Conservation (phyloP, 768 basidiomycete genomes). For the Mycena latifolia region DNA sequence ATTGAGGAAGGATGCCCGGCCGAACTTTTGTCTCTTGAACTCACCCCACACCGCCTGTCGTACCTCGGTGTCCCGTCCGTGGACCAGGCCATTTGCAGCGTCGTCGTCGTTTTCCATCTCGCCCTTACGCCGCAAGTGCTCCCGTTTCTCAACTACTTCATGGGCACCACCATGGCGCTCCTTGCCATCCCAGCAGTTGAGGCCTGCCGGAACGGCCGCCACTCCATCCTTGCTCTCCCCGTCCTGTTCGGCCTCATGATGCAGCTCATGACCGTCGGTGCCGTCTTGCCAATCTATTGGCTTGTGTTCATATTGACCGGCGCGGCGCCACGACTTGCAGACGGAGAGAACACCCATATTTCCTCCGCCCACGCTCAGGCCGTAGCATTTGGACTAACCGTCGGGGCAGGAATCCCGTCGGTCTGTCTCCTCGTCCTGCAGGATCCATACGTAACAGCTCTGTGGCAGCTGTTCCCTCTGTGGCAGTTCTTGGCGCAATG, state of each 20-base stretch:
- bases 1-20: constrained; percentile 49
- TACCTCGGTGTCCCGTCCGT: constrained; percentile 53
- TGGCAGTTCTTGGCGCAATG: constrained; percentile 55
- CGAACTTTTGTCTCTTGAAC: constrained; percentile 17
- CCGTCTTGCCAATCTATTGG: constrained; percentile 62
- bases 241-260: constrained; percentile 49
- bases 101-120: constrained; percentile 63
- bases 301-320: constrained; percentile 57
- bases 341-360: constrained; percentile 41
- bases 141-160: constrained; percentile 52
- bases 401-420: constrained; percentile 62
- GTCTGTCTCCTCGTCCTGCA: constrained; percentile 56
- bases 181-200: constrained; percentile 59
- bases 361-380: constrained; percentile 64
- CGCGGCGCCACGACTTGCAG: constrained; percentile 40
- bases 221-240: constrained; percentile 54
- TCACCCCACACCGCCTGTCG: constrained; percentile 49
- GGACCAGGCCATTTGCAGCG: constrained; percentile 56
- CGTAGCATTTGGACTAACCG: constrained; percentile 60
- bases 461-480: constrained; percentile 69
- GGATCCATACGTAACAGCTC: constrained; percentile 58
- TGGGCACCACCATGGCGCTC: constrained; percentile 50
- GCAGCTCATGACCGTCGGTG: constrained; percentile 60
- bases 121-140: constrained; percentile 47
- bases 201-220: constrained; percentile 52